Evolutionary conservation across 2,329 filamentous ascomycete species (phyloP).

Genomic region (Rutstroemia sydowiana): DNA sequence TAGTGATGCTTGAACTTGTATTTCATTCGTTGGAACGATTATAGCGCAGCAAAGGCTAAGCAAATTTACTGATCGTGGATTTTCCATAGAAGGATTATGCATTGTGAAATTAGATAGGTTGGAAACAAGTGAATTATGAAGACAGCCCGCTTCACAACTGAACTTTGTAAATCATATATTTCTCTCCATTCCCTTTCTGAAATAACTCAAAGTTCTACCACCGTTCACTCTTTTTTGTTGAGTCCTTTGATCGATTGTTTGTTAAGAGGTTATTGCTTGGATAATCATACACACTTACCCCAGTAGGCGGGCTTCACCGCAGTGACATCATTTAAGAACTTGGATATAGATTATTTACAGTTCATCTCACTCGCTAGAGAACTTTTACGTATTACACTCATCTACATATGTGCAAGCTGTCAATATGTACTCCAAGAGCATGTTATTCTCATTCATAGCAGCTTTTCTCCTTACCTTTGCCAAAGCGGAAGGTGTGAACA

Average conservation of each 20-base stretch:
- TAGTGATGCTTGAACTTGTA: not conserved
- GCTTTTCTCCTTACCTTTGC: slow-evolving; percentile 9
- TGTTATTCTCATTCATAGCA: not conserved
- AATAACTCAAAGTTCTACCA: not conserved
- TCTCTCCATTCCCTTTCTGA: not conserved
- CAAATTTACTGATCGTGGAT: not conserved
- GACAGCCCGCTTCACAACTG: slow-evolving; percentile 1
- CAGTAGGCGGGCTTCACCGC: too few relatives aligned
- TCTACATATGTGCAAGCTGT: too few relatives aligned
- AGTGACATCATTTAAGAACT: too few relatives aligned
- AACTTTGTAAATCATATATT: slow-evolving; percentile 1
- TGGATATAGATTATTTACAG: not conserved
- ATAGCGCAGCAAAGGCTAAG: not conserved
- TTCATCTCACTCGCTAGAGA: not conserved
- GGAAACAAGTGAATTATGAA: slow-evolving; percentile 2
- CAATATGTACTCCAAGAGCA: slow-evolving; percentile 10
- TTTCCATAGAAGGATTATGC: too few relatives aligned
- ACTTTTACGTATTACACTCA: not conserved
- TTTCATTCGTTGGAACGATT: not conserved
- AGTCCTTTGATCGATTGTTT: not conserved
- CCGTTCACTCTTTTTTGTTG: not conserved
- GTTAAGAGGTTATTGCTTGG: not conserved
- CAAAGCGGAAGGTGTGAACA: slow-evolving; percentile 19
- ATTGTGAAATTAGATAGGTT: too few relatives aligned
- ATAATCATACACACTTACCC: not conserved